Base-by-base conservation (phyloP, 768 basidiomycete genomes). In the Amanita rubescens region DNA sequence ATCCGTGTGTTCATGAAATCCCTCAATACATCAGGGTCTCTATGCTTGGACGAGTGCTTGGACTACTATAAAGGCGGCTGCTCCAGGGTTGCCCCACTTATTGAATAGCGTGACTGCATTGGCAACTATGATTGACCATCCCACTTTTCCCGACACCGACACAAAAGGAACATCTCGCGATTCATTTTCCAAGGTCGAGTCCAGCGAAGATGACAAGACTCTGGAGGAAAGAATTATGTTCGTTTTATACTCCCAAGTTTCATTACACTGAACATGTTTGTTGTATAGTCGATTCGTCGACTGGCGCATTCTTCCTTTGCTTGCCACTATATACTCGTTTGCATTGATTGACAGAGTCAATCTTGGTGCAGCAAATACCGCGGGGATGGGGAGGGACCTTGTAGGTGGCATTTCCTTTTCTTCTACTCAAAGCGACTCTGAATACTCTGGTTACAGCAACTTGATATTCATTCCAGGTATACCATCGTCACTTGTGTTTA, bases 331-430 rank as follows among this genome's bases (percentile, higher is more conserved):
- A 7, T 76, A 74, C 55, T 65, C 74, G 17, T 70, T 75, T 45
- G 69, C 72, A 17, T 56, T 77, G 34, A 71, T 77, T 54, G 75
- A 75, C 59, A 65, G 74, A 58, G 69, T 71, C 51, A 75, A 75
- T 57, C 62, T 75, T 44, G 74, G 71, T 19, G 68, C 70, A 22
- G 75, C 74, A 17, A 69, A 67, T 41, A 73, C 70, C 15, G 73
- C 73, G 14, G 74, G 73, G 35, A 75, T 77, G 74, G 72, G 71
- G 15, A 58, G 56, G 20, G 73, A 71, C 48, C 58, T 74, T 55
- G 72, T 72, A 20, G 51, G 42, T 57, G 19, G 4, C 43, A 48
- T 43, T 39, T 53, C 39, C 9, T 34, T 37, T 38, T 14, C 9
- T 34, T 37, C 33, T 14, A 25, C 54, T 42, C 32, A 52, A 39